phyloP scores from a whole-genome alignment of 495 filamentous ascomycete genomes.

The Polyplosphaeria fusca region DNA sequence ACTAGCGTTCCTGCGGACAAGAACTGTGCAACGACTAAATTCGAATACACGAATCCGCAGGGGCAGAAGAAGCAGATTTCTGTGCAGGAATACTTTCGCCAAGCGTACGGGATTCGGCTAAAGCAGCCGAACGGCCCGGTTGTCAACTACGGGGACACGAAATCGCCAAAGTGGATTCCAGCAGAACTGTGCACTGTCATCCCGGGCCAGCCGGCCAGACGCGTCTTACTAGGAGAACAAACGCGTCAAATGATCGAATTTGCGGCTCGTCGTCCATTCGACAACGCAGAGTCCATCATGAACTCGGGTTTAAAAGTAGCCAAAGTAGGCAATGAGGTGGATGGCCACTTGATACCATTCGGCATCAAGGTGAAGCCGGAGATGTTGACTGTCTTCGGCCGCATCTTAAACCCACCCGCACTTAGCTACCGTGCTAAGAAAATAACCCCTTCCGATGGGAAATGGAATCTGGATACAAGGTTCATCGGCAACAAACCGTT shows the following conservation, averaged over 20 bases:
- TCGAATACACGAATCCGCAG: conserved; percentile 19
- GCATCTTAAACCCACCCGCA: conserved; percentile 55
- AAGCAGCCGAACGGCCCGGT: conserved; percentile 52
- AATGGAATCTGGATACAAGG: conserved; percentile 56
- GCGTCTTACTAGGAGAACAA: conserved; percentile 55
- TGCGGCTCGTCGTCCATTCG: conserved; percentile 60
- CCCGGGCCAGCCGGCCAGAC: conserved; percentile 61
- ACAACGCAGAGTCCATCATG: conserved; percentile 66
- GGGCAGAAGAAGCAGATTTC: conserved; percentile 13
- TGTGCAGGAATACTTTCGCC: conserved; percentile 36
- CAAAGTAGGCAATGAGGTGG: conserved; percentile 37
- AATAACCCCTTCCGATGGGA: conserved; percentile 40
- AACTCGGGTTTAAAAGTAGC: conserved; percentile 52
- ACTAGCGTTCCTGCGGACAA: conserved; percentile 4
- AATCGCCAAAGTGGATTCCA: conserved; percentile 60
- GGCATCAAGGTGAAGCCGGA: conserved; percentile 52
- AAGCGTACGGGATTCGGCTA: conserved; percentile 38
- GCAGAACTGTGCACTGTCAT: conserved; percentile 63
- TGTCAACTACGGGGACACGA: conserved; percentile 62
- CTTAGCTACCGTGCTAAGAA: conserved; percentile 50
- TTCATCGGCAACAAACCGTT: conserved; percentile 22
- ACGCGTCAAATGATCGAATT: conserved; percentile 64
- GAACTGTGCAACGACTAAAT: background rate
- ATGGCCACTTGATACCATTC: conserved; percentile 44
- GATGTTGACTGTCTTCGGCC: conserved; percentile 63